Percentiles rank a stretch among this genome's conserved stretches.
Conservation (phyloP, 176 grass and related monocot species). For the Eleusine indica region DNA sequence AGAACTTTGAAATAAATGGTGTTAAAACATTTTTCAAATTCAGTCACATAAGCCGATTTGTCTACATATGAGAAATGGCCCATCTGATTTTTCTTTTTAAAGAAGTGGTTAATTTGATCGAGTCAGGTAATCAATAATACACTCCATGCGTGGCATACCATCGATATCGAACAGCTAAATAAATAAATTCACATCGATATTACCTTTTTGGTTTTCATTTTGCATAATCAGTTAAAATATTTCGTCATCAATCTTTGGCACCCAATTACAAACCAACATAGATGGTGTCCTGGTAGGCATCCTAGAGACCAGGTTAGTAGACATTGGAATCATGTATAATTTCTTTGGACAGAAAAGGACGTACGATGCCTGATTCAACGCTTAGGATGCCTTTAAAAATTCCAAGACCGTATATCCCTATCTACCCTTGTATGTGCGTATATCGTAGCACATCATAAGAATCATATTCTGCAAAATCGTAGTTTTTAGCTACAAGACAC, state of each 20-base stretch:
- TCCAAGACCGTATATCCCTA: too few species aligned
- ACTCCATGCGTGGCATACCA: constrained; percentile 12
- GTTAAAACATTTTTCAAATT: not conserved
- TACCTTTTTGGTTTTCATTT: not conserved
- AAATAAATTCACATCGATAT: not conserved
- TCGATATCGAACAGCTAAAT: not conserved
- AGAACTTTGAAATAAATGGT: not conserved
- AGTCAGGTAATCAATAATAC: not conserved
- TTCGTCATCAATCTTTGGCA: not conserved
- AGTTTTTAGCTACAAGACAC: too few species aligned
- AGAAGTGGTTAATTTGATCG: not conserved
- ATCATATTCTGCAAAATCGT: too few species aligned
- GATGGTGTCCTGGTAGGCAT: constrained; percentile 2
- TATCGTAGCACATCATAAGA: too few species aligned
- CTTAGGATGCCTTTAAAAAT: not conserved
- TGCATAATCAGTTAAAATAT: not conserved
- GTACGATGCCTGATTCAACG: not conserved
- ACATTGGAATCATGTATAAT: not conserved
- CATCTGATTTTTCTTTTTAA: not conserved
- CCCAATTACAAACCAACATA: not conserved
- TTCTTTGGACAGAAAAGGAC: not conserved
- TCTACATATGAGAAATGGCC: not conserved
- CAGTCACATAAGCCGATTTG: not conserved
- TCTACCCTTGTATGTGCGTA: too few species aligned
- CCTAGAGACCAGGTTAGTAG: not conserved